Evolutionary conservation across 1,139 yeast species (phyloP).

Genomic region (Candida glucosophila): DNA sequence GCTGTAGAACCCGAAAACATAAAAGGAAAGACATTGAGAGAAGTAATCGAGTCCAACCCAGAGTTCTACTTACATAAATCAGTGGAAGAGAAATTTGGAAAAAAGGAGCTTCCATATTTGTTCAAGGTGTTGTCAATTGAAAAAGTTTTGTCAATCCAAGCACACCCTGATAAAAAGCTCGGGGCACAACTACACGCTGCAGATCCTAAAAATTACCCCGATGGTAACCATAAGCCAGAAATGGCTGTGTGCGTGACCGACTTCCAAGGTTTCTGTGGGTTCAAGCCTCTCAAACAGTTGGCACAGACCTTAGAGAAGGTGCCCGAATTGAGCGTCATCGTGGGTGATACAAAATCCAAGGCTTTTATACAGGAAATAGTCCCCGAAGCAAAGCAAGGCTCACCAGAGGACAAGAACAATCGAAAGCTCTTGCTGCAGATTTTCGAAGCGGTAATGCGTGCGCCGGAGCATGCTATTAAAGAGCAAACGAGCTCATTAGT

Average conservation of each 20-base stretch:
- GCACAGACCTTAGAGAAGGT: constrained; percentile 56
- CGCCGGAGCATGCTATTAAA: constrained; percentile 48
- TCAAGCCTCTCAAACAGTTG: constrained; percentile 80
- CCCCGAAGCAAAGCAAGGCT: constrained; percentile 34
- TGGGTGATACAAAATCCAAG: constrained; percentile 51
- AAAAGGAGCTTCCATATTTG: constrained; percentile 75
- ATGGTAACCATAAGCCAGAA: constrained; percentile 97
- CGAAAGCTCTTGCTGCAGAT: constrained; percentile 62
- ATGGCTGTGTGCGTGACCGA: constrained; percentile 97
- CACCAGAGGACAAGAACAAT: constrained; percentile 43
- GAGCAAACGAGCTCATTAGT: constrained; percentile 55
- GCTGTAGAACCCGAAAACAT: constrained; percentile 30
- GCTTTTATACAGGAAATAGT: constrained; percentile 45
- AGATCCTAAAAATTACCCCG: constrained; percentile 94
- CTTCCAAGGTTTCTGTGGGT: constrained; percentile 97
- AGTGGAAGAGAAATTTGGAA: constrained; percentile 60
- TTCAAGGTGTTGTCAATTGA: constrained; percentile 89
- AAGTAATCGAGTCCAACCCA: constrained; percentile 57
- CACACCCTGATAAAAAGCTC: constrained; percentile 89
- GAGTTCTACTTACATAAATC: constrained; percentile 44
- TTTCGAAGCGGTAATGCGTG: constrained; percentile 77
- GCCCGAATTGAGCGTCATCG: constrained; percentile 67
- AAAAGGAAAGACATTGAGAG: constrained; percentile 51
- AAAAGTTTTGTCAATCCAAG: constrained; percentile 91
- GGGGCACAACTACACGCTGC: constrained; percentile 67